A percentile compares a stretch with the other conserved stretches of the same genome.
Evolutionary conservation across 768 basidiomycete species (phyloP).

Genomic region (Psilocybe azurescens): DNA sequence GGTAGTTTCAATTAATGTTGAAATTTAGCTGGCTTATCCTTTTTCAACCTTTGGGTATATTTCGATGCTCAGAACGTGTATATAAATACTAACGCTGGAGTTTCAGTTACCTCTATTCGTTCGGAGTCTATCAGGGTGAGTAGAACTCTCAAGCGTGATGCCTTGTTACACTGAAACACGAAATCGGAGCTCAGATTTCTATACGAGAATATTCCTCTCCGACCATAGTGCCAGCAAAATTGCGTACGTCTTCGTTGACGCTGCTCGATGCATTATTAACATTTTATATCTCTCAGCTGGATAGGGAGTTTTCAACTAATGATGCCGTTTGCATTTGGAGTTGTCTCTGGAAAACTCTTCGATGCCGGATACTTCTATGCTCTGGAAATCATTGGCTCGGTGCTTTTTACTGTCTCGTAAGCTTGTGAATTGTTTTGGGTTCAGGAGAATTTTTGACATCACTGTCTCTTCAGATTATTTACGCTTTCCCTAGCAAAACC

Average conservation of each 20-base stretch:
- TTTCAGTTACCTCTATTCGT: conserved; percentile 10
- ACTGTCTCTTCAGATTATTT: conserved; percentile 16
- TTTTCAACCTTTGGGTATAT: conserved; percentile 11
- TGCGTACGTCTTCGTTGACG: conserved; percentile 2
- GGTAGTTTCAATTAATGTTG: background rate
- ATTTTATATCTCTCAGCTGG: background rate
- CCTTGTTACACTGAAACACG: background rate
- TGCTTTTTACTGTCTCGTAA: conserved; percentile 29
- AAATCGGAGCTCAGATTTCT: background rate
- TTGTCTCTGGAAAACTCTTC: conserved; percentile 9
- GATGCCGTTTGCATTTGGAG: background rate
- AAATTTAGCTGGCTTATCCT: conserved; percentile 7
- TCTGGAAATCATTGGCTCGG: background rate
- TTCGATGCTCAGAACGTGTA: background rate
- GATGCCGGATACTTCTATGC: conserved; percentile 9
- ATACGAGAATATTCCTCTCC: conserved; percentile 6
- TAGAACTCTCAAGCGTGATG: background rate
- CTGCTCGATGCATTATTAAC: no score
- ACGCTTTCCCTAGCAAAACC: conserved; percentile 19
- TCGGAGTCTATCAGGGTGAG: conserved; percentile 14
- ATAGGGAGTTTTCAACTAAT: conserved; percentile 10
- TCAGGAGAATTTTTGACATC: no score
- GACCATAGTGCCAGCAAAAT: conserved; percentile 7
- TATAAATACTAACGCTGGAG: background rate
- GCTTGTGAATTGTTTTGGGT: no score